Evolutionary conservation across 192 early-diverging fungal species (phyloP), one percentile per base, ranked within the genome.

Genomic region (Mortierella antarctica): DNA sequence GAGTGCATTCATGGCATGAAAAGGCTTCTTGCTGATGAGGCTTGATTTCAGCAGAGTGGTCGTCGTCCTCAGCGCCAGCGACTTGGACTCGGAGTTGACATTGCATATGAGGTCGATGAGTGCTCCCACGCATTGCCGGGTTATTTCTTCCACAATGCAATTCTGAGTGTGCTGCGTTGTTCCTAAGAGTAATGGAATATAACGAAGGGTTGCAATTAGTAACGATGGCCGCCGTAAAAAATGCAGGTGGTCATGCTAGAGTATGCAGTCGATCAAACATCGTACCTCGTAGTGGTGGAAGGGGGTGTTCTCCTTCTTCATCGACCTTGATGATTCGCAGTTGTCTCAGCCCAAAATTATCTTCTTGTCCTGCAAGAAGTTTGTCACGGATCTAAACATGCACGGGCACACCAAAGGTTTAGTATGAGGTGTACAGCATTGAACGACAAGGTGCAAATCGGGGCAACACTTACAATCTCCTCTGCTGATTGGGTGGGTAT

Each of bases 401-500:
- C 21, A 51, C 4, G 8, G 20, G 15, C 6, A 51, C 12, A 13
- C 59, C 40, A 61, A 58, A 2, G 5, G n/a, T 62, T 44, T 31
- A 21, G 20, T 47, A 49, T 62, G 3, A 13, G 17, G 7, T 6
- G 31, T 7, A 15, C 9, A 10, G 46, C 15, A 50, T 4, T 5
- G 23, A 9, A 40, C 50, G 12, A 53, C 8, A 13, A 31, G 6
- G 11, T 21, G 39, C 5, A 39, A 60, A 41, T 12, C 2, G 42
- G 4, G 50, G 31, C 3, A 31, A 51, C 7, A 41, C 70, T 8
- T 67, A 74, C 72, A 13, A 74, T 66, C 40, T 74, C 72, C 47
- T 74, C 72, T 1, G 57, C 54, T 11, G 72, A 74, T 23, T 75
- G 73, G 6, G 65, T 63, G 41, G 73, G 72, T 23, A 74, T 67